Evolutionary conservation across 2,329 filamentous ascomycete genomes (phyloP).

Genomic region (Ophiostoma pallidulum): DNA sequence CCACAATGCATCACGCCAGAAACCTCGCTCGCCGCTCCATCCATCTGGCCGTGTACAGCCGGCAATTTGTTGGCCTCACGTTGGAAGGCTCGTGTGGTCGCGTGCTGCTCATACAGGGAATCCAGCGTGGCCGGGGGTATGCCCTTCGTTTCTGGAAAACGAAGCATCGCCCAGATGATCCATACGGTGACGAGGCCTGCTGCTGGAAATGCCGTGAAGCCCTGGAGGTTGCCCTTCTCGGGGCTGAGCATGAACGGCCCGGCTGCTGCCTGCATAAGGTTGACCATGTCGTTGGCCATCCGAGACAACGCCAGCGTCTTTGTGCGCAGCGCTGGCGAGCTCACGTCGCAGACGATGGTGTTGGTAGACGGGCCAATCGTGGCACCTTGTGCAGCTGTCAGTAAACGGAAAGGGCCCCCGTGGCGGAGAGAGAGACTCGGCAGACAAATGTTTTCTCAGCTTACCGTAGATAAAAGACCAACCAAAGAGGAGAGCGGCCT

Average conservation of each 20-base stretch:
- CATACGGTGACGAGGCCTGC: conserved; percentile 8
- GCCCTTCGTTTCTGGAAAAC: conserved; percentile 15
- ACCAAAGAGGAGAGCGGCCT: conserved; percentile 32
- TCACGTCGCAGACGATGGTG: conserved; percentile 17
- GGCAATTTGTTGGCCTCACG: conserved; percentile 1
- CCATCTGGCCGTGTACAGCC: no score
- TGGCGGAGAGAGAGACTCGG: no score
- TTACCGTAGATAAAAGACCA: conserved; percentile 28
- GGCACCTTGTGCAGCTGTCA: conserved; percentile 8
- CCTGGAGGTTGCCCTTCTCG: conserved; percentile 15
- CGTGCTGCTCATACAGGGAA: conserved; percentile 13
- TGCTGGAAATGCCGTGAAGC: conserved; percentile 15
- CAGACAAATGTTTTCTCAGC: no score
- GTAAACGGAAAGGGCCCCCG: background rate
- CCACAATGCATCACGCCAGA: no score
- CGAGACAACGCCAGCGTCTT: conserved; percentile 17
- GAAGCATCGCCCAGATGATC: conserved; percentile 13
- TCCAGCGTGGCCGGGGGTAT: conserved; percentile 18
- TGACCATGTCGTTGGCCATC: conserved; percentile 15
- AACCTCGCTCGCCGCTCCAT: no score
- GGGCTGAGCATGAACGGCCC: conserved; percentile 18
- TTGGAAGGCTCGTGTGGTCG: conserved; percentile 7
- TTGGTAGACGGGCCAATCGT: conserved; percentile 15
- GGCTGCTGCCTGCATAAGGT: conserved; percentile 15
- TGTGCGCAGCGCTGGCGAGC: conserved; percentile 14